Evolutionary conservation across 495 filamentous ascomycete species (phyloP), one percentile per base, ranked within the genome.

Genomic region (Neurospora sp.): DNA sequence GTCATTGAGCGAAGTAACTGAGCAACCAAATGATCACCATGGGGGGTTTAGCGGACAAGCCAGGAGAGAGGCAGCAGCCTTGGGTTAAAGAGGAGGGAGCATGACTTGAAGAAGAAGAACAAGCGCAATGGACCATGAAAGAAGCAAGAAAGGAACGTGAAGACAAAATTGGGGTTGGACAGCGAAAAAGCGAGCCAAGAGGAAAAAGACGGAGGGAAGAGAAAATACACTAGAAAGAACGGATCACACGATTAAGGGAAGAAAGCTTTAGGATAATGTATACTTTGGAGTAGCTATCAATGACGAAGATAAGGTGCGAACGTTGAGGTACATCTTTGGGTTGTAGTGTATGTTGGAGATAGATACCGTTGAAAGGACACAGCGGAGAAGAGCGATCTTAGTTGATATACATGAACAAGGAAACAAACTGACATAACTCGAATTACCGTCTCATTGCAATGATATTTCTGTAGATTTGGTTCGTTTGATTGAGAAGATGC

Each of bases 1-100:
- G 20, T 53, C 4, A 53, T 22, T 20, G 22, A 48, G 9, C n/a
- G 9, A 53, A 22, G 9, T 4, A 53, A 12, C n/a, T 22, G 45
- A 48, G n/a, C 8, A 48, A 22, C 20, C 9, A 53, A 53, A 22
- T 22, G 20, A 22, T 53, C 9, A 22, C 9, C n/a, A 12, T 22
- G 3, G 45, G 9, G 20, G 9, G 4, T 14, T 59, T 7, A 22
- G 48, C 5, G 10, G 20, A 27, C 20, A 59, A 59, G 10, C 20
- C 45, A 22, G 1, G n/a, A 22, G 22, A 59, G 1, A 27, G 9
- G 20, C 20, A 53, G 20, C 20, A 53, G 10, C 20, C 10, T 53
- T 53, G 20, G 48, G 20, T 53, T 7, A 74, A 74, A 27, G 74
- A 78, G 44, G 76, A 77, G n/a, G 76, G 74, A 9, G 74, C 12